Base-by-base conservation (phyloP, 331 rosid species). In the Quercus tomentella region DNA sequence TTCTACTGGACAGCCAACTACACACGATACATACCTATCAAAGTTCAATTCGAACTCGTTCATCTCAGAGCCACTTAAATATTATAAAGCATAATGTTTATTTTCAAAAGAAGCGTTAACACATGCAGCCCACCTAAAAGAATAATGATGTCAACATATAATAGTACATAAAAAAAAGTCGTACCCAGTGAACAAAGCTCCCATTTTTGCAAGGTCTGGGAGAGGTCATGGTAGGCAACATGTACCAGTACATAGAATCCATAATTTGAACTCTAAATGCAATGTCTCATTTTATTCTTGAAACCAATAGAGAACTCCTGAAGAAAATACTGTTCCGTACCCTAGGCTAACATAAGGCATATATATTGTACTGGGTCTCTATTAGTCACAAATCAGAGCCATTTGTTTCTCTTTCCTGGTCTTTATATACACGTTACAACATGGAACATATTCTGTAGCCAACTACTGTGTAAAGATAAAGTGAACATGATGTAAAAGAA, bases 1-100 rank as follows among this genome's bases (percentile, higher is more conserved):
- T 85, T 94, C 98, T 58, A 80, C 92, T 17, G 98, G 98, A 80
- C 98, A 94, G 70, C 93, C 98, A 87, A 89, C 90, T 37, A 84
- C 93, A 49, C 98, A 94, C 21, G 97, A 94, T 75, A 94, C 95
- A 78, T 94, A 93, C 90, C 98, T 93, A 84, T 58, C 56, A 73
- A 84, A 76, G 55, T 84, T 65, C 76, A 83, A 75, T 31, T 70
- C 68, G 57, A 72, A 76, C 25, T 77, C 43, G 76, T 51, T 56
- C 72, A 75, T 57, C 51, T 77, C 41, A 76, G 76, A 70, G 78
- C 66, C 49, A 81, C 69, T 72, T 74, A 58, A 70, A 7, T 51
- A 37, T 56, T 56, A 62, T 31, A 26, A 45, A 7, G 28, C 67
- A 61, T 25, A 49, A 51, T 22, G 57, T 30, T 31, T 55, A 28